phyloP scores from a whole-genome alignment of 176 grass and related monocot species.

The Eleusine coracana region DNA sequence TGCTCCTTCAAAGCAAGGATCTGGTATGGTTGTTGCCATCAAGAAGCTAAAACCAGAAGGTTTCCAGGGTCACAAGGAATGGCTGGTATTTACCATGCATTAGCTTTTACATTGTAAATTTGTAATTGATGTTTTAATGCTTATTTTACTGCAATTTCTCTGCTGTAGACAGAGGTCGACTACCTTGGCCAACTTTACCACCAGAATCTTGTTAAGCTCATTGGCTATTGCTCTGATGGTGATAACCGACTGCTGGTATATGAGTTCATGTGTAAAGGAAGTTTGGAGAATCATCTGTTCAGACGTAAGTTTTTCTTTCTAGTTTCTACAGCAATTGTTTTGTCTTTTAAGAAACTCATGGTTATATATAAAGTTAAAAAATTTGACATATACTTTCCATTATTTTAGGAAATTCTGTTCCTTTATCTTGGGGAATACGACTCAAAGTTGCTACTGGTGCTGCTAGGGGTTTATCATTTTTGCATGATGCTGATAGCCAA shows the following conservation, averaged over 20 bases:
- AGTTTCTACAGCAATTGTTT: not conserved
- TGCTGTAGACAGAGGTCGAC: conserved; percentile 76
- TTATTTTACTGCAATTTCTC: not conserved
- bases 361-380: not conserved
- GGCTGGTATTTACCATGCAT: conserved; percentile 49
- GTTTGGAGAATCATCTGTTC: conserved; percentile 89
- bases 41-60: conserved; percentile 70
- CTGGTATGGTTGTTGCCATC: conserved; percentile 57
- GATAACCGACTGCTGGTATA: conserved; percentile 82
- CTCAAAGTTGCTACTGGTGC: conserved; percentile 85
- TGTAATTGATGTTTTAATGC: not conserved
- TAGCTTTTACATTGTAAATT: conserved; percentile 27
- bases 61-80: conserved; percentile 74
- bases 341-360: not conserved
- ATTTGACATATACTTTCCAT: not conserved
- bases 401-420: conserved; percentile 60
- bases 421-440: conserved; percentile 74
- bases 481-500: conserved; percentile 79
- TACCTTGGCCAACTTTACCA: conserved; percentile 88
- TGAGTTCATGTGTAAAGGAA: conserved; percentile 82
- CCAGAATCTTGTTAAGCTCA: conserved; percentile 84
- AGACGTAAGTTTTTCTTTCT: conserved; percentile 50
- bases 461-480: conserved; percentile 85
- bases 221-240: conserved; percentile 83
- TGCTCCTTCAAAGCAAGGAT: conserved; percentile 54